These are phyloP conservation scores for Triadica sebifera DNA, from an alignment of 345 rosid species.

Conservation along the genomic window DNA sequence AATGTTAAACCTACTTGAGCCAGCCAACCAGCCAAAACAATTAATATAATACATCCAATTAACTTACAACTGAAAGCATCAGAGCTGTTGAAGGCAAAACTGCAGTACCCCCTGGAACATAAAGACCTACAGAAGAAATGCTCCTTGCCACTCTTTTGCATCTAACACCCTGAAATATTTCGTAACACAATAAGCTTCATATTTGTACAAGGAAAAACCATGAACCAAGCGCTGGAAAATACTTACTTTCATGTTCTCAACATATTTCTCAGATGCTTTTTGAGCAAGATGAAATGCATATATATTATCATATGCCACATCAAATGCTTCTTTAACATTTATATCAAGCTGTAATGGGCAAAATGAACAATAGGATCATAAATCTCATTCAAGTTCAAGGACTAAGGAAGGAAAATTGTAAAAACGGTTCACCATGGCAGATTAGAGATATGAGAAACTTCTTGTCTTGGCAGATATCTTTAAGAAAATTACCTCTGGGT, in stretches of 20 bases:
- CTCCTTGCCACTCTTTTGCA: slow-evolving; percentile 87
- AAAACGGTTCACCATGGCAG: not conserved
- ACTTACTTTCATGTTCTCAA: slow-evolving; percentile 85
- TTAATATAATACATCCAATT: slow-evolving; percentile 4
- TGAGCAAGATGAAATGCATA: slow-evolving; percentile 86
- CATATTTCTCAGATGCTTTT: slow-evolving; percentile 54
- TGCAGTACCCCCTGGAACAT: slow-evolving; percentile 94
- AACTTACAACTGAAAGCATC: slow-evolving; percentile 86
- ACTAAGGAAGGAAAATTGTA: slow-evolving; percentile 3
- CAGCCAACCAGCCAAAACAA: slow-evolving; percentile 3
- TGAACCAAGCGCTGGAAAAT: slow-evolving; percentile 1
- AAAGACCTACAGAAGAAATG: slow-evolving; percentile 89
- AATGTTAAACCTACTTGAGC: not conserved
- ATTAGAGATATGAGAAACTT: not conserved
- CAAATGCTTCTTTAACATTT: slow-evolving; percentile 63
- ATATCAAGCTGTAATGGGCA: slow-evolving; percentile 56
- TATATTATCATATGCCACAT: slow-evolving; percentile 85
- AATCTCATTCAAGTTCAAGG: not conserved
- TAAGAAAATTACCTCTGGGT: slow-evolving; percentile 53
- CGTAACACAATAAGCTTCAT: not conserved
- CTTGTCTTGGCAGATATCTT: not conserved
- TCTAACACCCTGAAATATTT: slow-evolving; percentile 63
- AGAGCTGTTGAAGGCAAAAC: slow-evolving; percentile 93
- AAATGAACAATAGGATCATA: not conserved
- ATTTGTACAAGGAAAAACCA: slow-evolving; percentile 13